phyloP scores from a whole-genome alignment of 768 basidiomycete genomes.

The Lentinula aciculospora region DNA sequence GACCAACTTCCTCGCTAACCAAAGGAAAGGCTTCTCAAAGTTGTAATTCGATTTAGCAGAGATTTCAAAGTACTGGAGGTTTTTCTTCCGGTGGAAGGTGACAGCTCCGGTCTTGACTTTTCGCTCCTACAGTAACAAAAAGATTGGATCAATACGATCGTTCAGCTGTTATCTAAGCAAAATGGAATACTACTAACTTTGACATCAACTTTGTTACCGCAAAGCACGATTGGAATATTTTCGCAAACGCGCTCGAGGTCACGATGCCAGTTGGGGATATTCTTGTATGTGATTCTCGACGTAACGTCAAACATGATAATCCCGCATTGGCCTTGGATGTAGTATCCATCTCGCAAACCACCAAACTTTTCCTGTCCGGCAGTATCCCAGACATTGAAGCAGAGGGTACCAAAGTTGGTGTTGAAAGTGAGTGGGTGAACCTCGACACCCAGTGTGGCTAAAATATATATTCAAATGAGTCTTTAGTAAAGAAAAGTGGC shows the following conservation, averaged over 20 bases:
- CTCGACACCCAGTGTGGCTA: constrained; percentile 99
- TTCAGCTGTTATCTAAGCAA: constrained; percentile 5
- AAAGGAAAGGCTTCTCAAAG: constrained; percentile 99
- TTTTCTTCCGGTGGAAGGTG: constrained; percentile 99
- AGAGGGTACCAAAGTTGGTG: constrained; percentile 98
- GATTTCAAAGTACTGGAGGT: constrained; percentile 99
- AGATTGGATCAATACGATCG: background rate
- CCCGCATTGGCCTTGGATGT: constrained; percentile 97
- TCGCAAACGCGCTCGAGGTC: constrained; percentile 99
- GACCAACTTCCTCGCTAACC: constrained; percentile 97
- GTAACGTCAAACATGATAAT: constrained; percentile 99
- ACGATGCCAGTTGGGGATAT: constrained; percentile 99
- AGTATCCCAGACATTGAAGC: constrained; percentile 99
- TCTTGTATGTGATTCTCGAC: constrained; percentile 99
- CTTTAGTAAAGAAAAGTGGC: background rate
- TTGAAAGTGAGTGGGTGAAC: constrained; percentile 94
- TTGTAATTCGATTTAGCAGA: constrained; percentile 99
- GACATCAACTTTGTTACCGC: constrained; percentile 99
- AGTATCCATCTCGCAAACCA: constrained; percentile 95
- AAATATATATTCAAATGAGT: constrained; percentile 11
- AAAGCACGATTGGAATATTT: constrained; percentile 98
- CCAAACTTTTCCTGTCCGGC: constrained; percentile 99
- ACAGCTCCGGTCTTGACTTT: constrained; percentile 99
- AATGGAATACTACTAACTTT: constrained; percentile 57
- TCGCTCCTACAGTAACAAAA: constrained; percentile 64